phyloP scores from a whole-genome alignment of 1,284 basidiomycete genomes.

The Boletus semigastroideus region DNA sequence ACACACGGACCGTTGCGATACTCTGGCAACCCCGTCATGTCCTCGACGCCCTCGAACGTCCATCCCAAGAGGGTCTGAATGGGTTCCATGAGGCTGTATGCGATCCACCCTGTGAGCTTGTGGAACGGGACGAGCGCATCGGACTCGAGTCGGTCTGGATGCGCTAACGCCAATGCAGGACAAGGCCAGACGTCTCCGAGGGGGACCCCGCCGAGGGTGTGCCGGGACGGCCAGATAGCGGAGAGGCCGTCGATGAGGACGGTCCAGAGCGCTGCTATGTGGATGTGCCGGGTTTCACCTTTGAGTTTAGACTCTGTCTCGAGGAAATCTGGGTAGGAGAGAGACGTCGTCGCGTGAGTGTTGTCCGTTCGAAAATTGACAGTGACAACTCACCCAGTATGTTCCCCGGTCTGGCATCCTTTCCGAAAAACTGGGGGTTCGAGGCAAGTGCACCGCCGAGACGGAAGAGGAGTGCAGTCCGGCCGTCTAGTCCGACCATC shows the following conservation, averaged over 20 bases:
- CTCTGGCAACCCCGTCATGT: slow-evolving; percentile 84
- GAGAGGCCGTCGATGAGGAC: slow-evolving; percentile 81
- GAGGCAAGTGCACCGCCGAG: slow-evolving; percentile 69
- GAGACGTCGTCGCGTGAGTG: not conserved
- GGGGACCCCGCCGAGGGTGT: slow-evolving; percentile 59
- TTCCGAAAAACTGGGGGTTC: slow-evolving; percentile 69
- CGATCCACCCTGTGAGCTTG: slow-evolving; percentile 92
- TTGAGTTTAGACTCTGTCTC: slow-evolving; percentile 49
- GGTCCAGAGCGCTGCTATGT: slow-evolving; percentile 76
- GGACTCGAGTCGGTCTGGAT: slow-evolving; percentile 35
- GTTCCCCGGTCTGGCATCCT: slow-evolving; percentile 75
- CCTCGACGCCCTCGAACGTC: slow-evolving; percentile 72
- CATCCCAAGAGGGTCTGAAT: slow-evolving; percentile 77
- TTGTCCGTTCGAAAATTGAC: not conserved
- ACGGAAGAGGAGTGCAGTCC: slow-evolving; percentile 72
- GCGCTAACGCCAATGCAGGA: slow-evolving; percentile 43
- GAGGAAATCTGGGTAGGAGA: slow-evolving; percentile 61
- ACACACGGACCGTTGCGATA: slow-evolving; percentile 75
- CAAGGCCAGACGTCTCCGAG: slow-evolving; percentile 94
- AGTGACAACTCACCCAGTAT: slow-evolving; percentile 33
- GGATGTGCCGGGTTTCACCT: slow-evolving; percentile 44
- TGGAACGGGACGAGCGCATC: slow-evolving; percentile 86
- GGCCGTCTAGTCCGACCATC: slow-evolving; percentile 89
- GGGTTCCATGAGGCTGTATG: slow-evolving; percentile 85
- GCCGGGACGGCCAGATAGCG: slow-evolving; percentile 88